Base-by-base conservation (phyloP, 768 basidiomycete genomes). In the Trametes maxima region DNA sequence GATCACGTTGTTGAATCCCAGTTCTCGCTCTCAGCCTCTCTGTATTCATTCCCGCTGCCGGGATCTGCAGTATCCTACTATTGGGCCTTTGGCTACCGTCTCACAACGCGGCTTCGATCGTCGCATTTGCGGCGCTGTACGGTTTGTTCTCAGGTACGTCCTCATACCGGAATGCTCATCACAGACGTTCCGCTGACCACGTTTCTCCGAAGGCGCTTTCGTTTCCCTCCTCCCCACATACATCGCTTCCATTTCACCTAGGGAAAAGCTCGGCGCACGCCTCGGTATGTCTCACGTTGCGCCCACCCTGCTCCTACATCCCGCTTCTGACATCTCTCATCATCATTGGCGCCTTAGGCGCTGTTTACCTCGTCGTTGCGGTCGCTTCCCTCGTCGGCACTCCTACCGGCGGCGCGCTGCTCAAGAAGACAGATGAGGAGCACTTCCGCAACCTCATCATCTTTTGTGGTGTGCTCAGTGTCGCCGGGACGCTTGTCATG, bases 371-470 rank as follows among this genome's bases (percentile, higher is more conserved):
- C n/a, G 55, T 73, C 57, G 67, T 70, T 10, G 72, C 72, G 3
- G 60, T 74, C 17, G 69, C 73, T 0, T 68, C 65, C 17, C 67
- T 75, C 22, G 68, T 68, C 5, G 74, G 74, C 24, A 72, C 74
- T 10, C 73, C 73, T 1, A 75, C 72, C 2, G 74, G 68, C 2
- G 74, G 74, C 17, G 71, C 69, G 10, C 71, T 75, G 60, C 64
- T 74, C 37, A 59, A 56, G 21, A 63, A 55, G 14, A 49, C 68
- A 22, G 67, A 67, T 19, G 60, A 72, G 40, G 46, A 47, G 14
- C 59, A 72, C 39, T 73, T 73, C 65, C 57, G 65, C n/a, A 45
- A 55, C 33, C 67, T 75, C 12, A 74, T 75, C 48, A 39, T 72
- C 40, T 75, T 74, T 63, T 72, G 72, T 12, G 73, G 73, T 21